Percentiles rank a stretch among this genome's conserved stretches.
Evolutionary conservation across 1,284 basidiomycete genomes (phyloP).

Genomic region (Meira miltonrushii): DNA sequence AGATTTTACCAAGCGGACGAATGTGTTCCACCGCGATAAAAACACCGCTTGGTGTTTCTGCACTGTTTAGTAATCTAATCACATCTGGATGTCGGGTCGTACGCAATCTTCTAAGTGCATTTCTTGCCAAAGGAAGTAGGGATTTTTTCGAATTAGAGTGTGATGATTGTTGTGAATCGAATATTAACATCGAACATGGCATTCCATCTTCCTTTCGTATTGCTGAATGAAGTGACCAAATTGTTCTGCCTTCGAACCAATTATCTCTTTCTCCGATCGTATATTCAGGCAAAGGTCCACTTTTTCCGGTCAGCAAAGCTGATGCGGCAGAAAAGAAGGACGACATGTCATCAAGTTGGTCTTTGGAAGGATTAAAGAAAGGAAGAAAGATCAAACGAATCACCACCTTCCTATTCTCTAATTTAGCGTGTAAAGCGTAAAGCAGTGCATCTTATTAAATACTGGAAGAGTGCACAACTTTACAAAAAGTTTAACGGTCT

Average conservation of each 20-base stretch:
- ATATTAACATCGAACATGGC: slow-evolving; percentile 36
- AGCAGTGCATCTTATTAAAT: too few relatives aligned
- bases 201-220: slow-evolving; percentile 77
- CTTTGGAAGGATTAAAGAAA: too few relatives aligned
- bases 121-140: slow-evolving; percentile 70
- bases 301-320: slow-evolving; percentile 73
- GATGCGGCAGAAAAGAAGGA: slow-evolving; percentile 76
- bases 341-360: slow-evolving; percentile 61
- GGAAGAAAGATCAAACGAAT: too few relatives aligned
- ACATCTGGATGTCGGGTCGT: slow-evolving; percentile 91
- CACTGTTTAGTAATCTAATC: slow-evolving; percentile 78
- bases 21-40: slow-evolving; percentile 94
- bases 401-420: too few relatives aligned
- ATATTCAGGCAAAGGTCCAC: slow-evolving; percentile 82
- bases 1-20: slow-evolving; percentile 65
- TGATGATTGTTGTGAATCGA: slow-evolving; percentile 34
- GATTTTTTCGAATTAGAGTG: slow-evolving; percentile 20
- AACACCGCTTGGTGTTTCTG: slow-evolving; percentile 78
- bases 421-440: too few relatives aligned
- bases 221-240: slow-evolving; percentile 82
- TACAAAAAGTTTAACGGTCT: too few relatives aligned
- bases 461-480: too few relatives aligned
- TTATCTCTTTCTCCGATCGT: slow-evolving; percentile 71
- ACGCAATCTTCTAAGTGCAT: slow-evolving; percentile 82
- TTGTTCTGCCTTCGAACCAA: slow-evolving; percentile 63